phyloP scores from a whole-genome alignment of 805 yeast species.

The Kodamaea leandrae region DNA sequence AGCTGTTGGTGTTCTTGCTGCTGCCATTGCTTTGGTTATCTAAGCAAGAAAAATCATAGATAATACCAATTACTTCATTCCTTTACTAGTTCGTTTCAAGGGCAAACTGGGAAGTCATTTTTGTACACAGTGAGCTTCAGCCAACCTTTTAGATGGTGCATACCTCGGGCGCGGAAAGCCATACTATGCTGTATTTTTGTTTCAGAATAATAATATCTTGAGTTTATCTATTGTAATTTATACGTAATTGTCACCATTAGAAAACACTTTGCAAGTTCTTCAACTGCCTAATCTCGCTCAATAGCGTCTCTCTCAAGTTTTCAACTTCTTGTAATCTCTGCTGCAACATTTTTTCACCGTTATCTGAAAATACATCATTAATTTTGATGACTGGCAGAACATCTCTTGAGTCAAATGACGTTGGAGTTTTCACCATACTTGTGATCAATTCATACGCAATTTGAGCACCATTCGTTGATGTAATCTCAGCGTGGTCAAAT shows the following conservation, averaged over 20 bases:
- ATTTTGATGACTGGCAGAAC: background rate
- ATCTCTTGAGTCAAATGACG: background rate
- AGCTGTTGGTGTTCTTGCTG: slow-evolving; percentile 45
- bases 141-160: background rate
- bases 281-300: slow-evolving; percentile 12
- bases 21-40: slow-evolving; percentile 49
- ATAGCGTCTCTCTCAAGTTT: slow-evolving; percentile 9
- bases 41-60: slow-evolving; percentile 17
- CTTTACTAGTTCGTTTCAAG: background rate
- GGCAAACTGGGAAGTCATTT: no score
- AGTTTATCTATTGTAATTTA: no score
- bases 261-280: slow-evolving; percentile 5
- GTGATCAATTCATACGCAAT: slow-evolving; percentile 69
- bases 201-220: background rate
- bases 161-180: background rate
- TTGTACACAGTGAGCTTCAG: background rate
- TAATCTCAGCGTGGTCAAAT: slow-evolving; percentile 62
- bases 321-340: slow-evolving; percentile 16
- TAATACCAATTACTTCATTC: background rate
- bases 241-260: no score
- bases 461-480: slow-evolving; percentile 69
- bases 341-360: slow-evolving; percentile 2
- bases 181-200: background rate
- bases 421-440: slow-evolving; percentile 66
- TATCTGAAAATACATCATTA: background rate